Conservation (phyloP, 2,329 filamentous ascomycete genomes). For the Trichoderma guizhouense region DNA sequence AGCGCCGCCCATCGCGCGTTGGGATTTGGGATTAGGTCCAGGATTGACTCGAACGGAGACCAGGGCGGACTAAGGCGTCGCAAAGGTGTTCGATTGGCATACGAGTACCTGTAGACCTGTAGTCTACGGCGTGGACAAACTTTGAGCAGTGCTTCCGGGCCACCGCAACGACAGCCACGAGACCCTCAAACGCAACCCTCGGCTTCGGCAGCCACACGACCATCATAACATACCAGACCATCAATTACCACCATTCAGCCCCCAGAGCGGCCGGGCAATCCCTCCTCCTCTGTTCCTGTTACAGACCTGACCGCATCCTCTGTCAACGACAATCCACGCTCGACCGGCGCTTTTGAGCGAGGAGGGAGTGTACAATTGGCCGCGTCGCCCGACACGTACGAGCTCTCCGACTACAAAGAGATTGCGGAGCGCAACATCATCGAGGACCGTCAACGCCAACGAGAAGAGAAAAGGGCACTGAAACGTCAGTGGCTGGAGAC, state of each 20-base stretch:
- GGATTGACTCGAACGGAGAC: neutral
- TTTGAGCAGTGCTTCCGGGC: neutral
- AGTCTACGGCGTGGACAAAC: neutral
- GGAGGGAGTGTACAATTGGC: slow-evolving; percentile 33
- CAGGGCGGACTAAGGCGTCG: neutral
- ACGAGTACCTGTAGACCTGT: too few relatives aligned
- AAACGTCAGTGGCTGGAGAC: slow-evolving; percentile 70
- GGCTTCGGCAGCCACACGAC: neutral
- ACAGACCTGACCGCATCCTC: slow-evolving; percentile 25
- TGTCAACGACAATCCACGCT: slow-evolving; percentile 24
- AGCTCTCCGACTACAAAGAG: slow-evolving; percentile 41
- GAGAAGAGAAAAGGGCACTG: slow-evolving; percentile 48
- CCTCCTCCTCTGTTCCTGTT: slow-evolving; percentile 42
- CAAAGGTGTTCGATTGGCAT: neutral
- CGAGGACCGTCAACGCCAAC: slow-evolving; percentile 33
- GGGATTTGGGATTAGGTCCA: neutral
- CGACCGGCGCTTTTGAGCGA: slow-evolving; percentile 31
- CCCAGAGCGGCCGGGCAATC: slow-evolving; percentile 29
- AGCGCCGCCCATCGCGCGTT: neutral
- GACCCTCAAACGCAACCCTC: neutral
- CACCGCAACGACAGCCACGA: neutral
- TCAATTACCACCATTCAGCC: slow-evolving; percentile 35
- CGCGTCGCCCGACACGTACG: slow-evolving; percentile 31
- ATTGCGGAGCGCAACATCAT: slow-evolving; percentile 30
- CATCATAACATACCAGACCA: neutral